phyloP scores from a whole-genome alignment of 768 basidiomycete genomes.

The Boletus rubroflammeus region DNA sequence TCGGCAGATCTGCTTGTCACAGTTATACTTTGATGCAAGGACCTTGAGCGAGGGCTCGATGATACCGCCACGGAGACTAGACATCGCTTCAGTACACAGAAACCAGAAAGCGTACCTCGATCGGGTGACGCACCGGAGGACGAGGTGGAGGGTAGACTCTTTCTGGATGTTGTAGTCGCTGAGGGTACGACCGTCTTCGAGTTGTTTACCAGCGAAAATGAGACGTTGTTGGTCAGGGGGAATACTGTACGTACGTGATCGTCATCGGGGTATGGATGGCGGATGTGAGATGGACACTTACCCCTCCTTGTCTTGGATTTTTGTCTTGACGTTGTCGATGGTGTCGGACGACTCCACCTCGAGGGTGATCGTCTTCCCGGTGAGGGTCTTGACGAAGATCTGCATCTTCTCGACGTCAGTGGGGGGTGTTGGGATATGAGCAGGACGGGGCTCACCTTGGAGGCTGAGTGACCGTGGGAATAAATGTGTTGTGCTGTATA shows the following conservation, averaged over 20 bases:
- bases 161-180: conserved; percentile 99
- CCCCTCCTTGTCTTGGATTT: conserved; percentile 69
- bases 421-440: not conserved
- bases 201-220: conserved; percentile 88
- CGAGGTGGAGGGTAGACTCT: conserved; percentile 96
- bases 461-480: conserved; percentile 18
- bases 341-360: conserved; percentile 30
- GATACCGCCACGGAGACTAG: conserved; percentile 61
- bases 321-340: conserved; percentile 28
- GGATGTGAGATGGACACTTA: conserved; percentile 19
- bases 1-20: conserved; percentile 99
- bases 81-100: not conserved
- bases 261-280: not conserved
- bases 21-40: conserved; percentile 96
- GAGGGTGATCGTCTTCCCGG: conserved; percentile 38
- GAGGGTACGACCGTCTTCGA: conserved; percentile 95
- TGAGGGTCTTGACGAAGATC: conserved; percentile 88
- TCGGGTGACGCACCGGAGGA: conserved; percentile 68
- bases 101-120: too few species aligned
- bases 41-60: conserved; percentile 99
- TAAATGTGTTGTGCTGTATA: conserved; percentile 27
- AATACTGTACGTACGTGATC: conserved; percentile 32
- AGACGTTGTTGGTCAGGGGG: conserved; percentile 28
- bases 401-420: conserved; percentile 42
- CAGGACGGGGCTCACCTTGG: not conserved